phyloP scores from a whole-genome alignment of 805 yeast genomes.

The Candida pseudoglaebosa region DNA sequence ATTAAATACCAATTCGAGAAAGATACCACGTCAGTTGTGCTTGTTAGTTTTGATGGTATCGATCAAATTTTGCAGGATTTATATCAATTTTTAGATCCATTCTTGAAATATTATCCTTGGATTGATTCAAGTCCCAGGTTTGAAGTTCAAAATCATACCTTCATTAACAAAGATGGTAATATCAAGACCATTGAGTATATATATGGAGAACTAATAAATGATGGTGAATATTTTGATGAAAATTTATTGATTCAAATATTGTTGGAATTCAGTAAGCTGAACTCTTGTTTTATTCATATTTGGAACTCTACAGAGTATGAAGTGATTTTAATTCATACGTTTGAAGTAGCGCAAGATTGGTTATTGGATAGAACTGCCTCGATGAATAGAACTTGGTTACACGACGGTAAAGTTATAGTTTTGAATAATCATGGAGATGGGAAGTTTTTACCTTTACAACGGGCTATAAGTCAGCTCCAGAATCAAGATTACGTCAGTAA shows the following conservation, averaged over 20 bases:
- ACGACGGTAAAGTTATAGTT: slow-evolving; percentile 32
- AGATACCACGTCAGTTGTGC: slow-evolving; percentile 7
- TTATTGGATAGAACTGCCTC: slow-evolving; percentile 40
- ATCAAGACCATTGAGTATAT: slow-evolving; percentile 19
- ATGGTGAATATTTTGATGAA: slow-evolving; percentile 43
- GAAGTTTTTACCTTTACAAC: slow-evolving; percentile 7
- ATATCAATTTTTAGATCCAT: slow-evolving; percentile 14
- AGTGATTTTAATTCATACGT: slow-evolving; percentile 47
- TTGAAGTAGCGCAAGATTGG: slow-evolving; percentile 46
- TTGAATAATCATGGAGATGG: slow-evolving; percentile 8
- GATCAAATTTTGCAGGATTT: slow-evolving; percentile 5
- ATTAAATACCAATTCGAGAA: slow-evolving; percentile 7
- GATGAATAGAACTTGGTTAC: slow-evolving; percentile 51
- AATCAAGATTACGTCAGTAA: slow-evolving; percentile 8
- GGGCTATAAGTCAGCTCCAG: slow-evolving; percentile 9
- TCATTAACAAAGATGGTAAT: slow-evolving; percentile 2
- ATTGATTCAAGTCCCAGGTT: slow-evolving; percentile 6
- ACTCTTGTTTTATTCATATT: slow-evolving; percentile 38
- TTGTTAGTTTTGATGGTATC: slow-evolving; percentile 7
- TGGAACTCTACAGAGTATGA: slow-evolving; percentile 54
- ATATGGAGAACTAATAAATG: slow-evolving; percentile 41
- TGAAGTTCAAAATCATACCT: slow-evolving; percentile 3
- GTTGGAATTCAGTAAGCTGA: slow-evolving; percentile 26
- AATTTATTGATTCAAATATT: slow-evolving; percentile 41
- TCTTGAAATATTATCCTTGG: slow-evolving; percentile 22